Base-by-base conservation (phyloP, 2,329 filamentous ascomycete species). In the Ceratocystis lukuohia region DNA sequence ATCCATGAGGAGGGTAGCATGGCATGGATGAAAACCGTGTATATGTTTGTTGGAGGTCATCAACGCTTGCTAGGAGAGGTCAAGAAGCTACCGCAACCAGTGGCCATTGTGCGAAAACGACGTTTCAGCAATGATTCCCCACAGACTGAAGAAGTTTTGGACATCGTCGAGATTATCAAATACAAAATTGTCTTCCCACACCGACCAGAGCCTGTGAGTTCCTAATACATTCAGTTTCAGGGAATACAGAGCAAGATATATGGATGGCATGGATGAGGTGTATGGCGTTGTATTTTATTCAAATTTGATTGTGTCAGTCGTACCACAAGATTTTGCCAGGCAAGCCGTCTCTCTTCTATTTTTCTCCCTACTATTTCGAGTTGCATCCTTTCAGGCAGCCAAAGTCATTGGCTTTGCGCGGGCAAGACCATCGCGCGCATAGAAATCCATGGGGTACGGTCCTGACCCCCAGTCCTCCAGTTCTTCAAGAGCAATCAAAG, bases 401-500 rank as follows among this genome's bases (percentile, higher is more conserved):
- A 74, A 71, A 22, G 74, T 73, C 10, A 73, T 68, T 4, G 79
- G 76, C 73, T 81, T 91, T 41, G 88, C 92, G 74, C 94, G 84
- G 1, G 93, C 94, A 65, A 99, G 73, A 0, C 94, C 94, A 59
- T 96, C 90, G 74, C 88, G 93, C 0, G 87, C 92, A 76, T 99
- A 99, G 74, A 96, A 99, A 75, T 99, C 92, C 94, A 99, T 99
- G 0, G 92, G 93, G 77, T 99, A 99, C 15, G 91, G 81, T 1
- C 84, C 88, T 66, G 79, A 80, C 17, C 80, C 86, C 89, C 85
- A 96, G 61, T 88, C 88, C 70, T 94, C 83, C 70, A 82, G 84
- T 69, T 86, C 86, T 2, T 88, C 91, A 61, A 99, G 77, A n/a
- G 91, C 89, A 44, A 99, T 87, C 68, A 97, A 81, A 5, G 94